These are phyloP conservation scores for Capsella bursapastoris DNA, from an alignment of 345 rosid genomes.

Conservation along the genomic window DNA sequence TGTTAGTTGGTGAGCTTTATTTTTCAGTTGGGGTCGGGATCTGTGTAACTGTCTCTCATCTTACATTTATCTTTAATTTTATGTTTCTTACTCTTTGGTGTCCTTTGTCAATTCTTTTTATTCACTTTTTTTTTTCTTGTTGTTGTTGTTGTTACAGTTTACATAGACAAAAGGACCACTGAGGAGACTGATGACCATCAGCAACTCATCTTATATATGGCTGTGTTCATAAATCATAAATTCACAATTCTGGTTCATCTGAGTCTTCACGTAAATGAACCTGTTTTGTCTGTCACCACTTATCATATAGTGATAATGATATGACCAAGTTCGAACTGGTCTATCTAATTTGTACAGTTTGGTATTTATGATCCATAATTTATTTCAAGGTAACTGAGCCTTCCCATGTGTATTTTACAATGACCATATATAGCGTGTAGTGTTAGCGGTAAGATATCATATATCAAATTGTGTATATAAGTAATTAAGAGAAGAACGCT, in stretches of 20 bases:
- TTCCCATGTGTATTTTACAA: not conserved
- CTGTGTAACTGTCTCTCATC: constrained; percentile 33
- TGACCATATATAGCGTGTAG: not conserved
- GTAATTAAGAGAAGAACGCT: no score
- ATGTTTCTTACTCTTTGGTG: constrained; percentile 14
- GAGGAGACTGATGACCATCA: not conserved
- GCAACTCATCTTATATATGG: constrained; percentile 7
- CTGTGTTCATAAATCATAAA: constrained; percentile 24
- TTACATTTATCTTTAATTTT: constrained; percentile 5
- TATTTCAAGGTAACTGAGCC: not conserved
- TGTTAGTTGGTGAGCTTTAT: constrained; percentile 33
- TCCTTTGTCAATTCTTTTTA: not conserved
- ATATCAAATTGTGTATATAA: no score
- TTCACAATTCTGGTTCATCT: constrained; percentile 11
- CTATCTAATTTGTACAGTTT: not conserved
- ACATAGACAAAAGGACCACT: constrained; percentile 9
- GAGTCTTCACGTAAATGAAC: constrained; percentile 13
- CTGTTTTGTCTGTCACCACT: constrained; percentile 17
- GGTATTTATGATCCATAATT: not conserved
- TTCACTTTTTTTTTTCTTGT: not conserved
- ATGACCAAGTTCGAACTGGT: constrained; percentile 10
- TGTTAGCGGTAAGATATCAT: no score
- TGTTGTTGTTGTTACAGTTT: not conserved
- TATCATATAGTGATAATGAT: constrained; percentile 1
- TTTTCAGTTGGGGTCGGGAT: constrained; percentile 40